Evolutionary conservation across 805 yeast species (phyloP), one percentile per base, ranked within the genome.

Genomic region (Metschnikowia santaceciliae): DNA sequence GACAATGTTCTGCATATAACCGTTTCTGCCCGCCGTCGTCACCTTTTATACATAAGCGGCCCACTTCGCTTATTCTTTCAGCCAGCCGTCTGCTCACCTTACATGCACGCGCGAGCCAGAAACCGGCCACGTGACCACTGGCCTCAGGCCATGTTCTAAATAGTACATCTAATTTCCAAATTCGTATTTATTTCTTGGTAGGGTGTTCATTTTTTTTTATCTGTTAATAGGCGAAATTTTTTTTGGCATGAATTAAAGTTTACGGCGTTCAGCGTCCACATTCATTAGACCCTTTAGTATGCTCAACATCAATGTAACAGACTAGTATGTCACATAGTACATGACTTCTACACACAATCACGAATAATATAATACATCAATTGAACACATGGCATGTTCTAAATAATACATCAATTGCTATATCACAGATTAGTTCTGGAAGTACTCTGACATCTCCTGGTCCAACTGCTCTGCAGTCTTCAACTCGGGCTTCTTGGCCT

Each of bases 371-470:
- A 26, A 26, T 26, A 26, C 30, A 26, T 26, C 30, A 26, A 26
- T 26, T 26, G 30, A 26, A 26, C 30, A 26, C 42, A 38, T 11
- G 7, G 15, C 23, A 19, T 26, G 17, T 33, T 15, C 26, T 36
- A 13, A 23, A 35, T 36, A 44, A 44, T 36, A 44, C 41, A 44
- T 44, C 22, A 33, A 19, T 23, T 36, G 30, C 46, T 42, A 42
- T 32, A 6, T 6, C 32, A 23, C 30, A 30, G 38, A 33, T 47
- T 52, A 59, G 57, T 58, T 75, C 55, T 82, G 83, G 62, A 92
- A 91, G 75, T 92, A 92, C 67, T 91, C 98, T 56, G 90, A 87
- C 99, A 94, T 92, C 76, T 92, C 98, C 68, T 91, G 96, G 73
- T 94, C 99, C 66, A 92, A 82, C 73, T 94, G 92, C 69, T 88